Conservation (phyloP, 78 protist genomes). For the Chrysochromulina parva region DNA sequence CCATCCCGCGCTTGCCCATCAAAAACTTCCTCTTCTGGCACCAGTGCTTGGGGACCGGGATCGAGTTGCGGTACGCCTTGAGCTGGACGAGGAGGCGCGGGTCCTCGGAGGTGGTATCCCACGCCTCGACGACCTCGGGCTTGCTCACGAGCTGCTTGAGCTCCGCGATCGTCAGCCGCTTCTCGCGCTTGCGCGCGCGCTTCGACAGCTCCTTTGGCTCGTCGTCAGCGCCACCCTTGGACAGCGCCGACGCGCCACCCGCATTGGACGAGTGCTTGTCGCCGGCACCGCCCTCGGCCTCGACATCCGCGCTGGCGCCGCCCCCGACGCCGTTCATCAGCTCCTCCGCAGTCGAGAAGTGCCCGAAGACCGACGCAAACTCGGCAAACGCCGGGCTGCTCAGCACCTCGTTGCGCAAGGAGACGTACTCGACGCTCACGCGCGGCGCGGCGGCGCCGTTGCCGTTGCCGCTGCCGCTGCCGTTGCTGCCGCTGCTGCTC, state of each 20-base stretch:
- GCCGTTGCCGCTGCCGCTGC: neutral
- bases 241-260: constrained; percentile 24
- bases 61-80: constrained; percentile 69
- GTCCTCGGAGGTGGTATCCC: constrained; percentile 89
- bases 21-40: constrained; percentile 91
- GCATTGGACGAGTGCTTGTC: neutral
- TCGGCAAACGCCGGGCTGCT: neutral
- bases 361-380: constrained; percentile 3
- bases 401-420: neutral
- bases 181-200: constrained; percentile 57
- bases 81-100: constrained; percentile 88
- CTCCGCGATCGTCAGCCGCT: constrained; percentile 79
- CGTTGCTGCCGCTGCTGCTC: neutral
- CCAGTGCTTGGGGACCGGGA: constrained; percentile 99
- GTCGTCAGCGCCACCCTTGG: constrained; percentile 19
- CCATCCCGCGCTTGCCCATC: constrained; percentile 91
- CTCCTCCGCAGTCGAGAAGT: constrained; percentile 2
- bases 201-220: constrained; percentile 55
- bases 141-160: constrained; percentile 81
- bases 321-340: neutral
- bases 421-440: constrained; percentile 20
- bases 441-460: neutral
- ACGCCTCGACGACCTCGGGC: constrained; percentile 58
- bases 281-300: neutral
- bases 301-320: neutral